These are phyloP conservation scores for Vicia faba DNA, from an alignment of 306 rosid species.

Conservation along the genomic window DNA sequence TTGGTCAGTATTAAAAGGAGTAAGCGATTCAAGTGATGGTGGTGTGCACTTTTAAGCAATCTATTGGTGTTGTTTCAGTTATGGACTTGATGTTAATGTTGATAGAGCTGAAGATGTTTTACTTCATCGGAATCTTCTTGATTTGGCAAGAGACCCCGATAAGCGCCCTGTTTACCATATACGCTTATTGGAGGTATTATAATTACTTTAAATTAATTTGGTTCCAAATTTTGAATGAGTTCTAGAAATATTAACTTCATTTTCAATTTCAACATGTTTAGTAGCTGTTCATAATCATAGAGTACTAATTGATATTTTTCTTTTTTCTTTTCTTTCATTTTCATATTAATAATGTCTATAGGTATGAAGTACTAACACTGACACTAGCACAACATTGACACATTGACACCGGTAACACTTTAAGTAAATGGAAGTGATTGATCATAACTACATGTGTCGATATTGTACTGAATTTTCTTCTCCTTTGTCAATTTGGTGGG, in stretches of 20 bases:
- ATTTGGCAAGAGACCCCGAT: slow-evolving; percentile 81
- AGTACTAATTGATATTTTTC: neutral
- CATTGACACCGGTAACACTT: neutral
- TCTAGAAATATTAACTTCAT: slow-evolving; percentile 1
- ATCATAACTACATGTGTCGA: neutral
- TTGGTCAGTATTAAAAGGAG: slow-evolving; percentile 5
- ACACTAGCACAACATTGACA: neutral
- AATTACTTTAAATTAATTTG: neutral
- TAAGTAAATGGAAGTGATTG: neutral
- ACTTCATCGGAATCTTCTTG: slow-evolving; percentile 83
- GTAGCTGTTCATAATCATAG: neutral
- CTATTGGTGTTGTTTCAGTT: slow-evolving; percentile 59
- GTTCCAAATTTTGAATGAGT: slow-evolving; percentile 8
- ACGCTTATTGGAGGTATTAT: slow-evolving; percentile 85
- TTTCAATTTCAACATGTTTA: neutral
- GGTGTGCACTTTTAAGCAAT: slow-evolving; percentile 24
- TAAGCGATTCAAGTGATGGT: slow-evolving; percentile 17
- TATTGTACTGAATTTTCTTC: slow-evolving; percentile 23
- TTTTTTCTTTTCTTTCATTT: neutral
- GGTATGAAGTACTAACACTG: neutral
- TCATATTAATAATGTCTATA: neutral
- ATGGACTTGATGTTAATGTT: slow-evolving; percentile 90
- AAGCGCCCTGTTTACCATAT: slow-evolving; percentile 88
- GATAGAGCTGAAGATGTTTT: slow-evolving; percentile 95
- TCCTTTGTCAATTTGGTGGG: slow-evolving; percentile 20